These are phyloP conservation scores for Colletotrichum lindemuthianum DNA, from an alignment of 2,329 filamentous ascomycete genomes.

Conservation along the genomic window DNA sequence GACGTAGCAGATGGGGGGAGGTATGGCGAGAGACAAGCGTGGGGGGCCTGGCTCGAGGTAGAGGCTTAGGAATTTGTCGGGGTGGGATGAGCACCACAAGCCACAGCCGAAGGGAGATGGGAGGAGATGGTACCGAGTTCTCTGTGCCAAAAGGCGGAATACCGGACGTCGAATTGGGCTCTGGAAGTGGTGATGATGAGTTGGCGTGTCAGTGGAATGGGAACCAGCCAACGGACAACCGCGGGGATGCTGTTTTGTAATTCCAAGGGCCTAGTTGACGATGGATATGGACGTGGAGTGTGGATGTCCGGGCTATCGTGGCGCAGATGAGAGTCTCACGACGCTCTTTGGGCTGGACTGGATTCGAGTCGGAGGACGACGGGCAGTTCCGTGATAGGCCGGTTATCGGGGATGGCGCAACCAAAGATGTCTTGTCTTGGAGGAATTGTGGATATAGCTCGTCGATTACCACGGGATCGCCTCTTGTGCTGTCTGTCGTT, in stretches of 20 bases:
- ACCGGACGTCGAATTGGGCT: not conserved
- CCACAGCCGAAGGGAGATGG: not conserved
- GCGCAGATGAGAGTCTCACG: slow-evolving; percentile 6
- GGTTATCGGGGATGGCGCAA: slow-evolving; percentile 14
- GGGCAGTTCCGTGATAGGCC: slow-evolving; percentile 27
- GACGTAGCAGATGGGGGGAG: not conserved
- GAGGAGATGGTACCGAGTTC: not conserved
- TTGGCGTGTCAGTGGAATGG: slow-evolving; percentile 5
- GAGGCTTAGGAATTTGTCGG: slow-evolving; percentile 31
- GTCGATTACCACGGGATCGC: slow-evolving; percentile 12
- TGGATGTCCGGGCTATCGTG: slow-evolving; percentile 8
- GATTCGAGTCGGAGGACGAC: slow-evolving; percentile 11
- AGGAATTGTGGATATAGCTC: slow-evolving; percentile 24
- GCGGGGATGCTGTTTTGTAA: not conserved
- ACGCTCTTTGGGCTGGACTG: not conserved
- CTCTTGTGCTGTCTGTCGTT: slow-evolving; percentile 17
- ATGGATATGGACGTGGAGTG: slow-evolving; percentile 20
- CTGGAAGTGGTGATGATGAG: not conserved
- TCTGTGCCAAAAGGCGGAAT: not conserved
- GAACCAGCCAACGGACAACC: slow-evolving; percentile 3
- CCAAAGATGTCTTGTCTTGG: slow-evolving; percentile 27
- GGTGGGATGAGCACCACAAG: slow-evolving; percentile 23
- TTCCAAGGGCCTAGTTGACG: not conserved
- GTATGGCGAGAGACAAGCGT: slow-evolving; percentile 18
- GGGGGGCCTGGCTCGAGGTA: slow-evolving; percentile 22